Evolutionary conservation across 768 basidiomycete genomes (phyloP).

Genomic region (Polyporus arcularius): DNA sequence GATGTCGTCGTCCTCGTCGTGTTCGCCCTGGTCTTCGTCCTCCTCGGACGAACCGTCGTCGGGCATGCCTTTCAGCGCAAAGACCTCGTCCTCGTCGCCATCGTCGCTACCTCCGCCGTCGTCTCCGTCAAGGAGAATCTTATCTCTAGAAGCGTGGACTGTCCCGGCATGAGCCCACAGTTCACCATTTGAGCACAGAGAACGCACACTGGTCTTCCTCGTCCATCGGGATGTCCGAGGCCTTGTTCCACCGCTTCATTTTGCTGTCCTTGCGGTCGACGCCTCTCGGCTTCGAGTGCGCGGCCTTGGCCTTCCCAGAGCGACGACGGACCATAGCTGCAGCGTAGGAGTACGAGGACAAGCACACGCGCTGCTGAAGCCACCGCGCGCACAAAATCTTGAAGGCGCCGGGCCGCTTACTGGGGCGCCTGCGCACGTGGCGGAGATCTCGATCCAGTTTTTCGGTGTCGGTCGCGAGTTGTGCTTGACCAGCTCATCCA

Average conservation of each 20-base stretch:
- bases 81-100: constrained; percentile 80
- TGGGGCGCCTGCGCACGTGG: too few relatives aligned
- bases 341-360: background rate
- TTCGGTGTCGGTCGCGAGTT: too few relatives aligned
- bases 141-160: constrained; percentile 79
- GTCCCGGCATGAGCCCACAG: background rate
- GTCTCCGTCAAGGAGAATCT: constrained; percentile 73
- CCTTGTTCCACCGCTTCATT: constrained; percentile 67
- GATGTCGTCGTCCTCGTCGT: constrained; percentile 37
- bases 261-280: constrained; percentile 52
- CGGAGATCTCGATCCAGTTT: too few relatives aligned
- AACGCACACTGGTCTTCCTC: constrained; percentile 78
- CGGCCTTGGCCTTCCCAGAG: constrained; percentile 37
- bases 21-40: constrained; percentile 46
- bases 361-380: background rate
- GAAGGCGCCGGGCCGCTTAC: background rate
- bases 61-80: constrained; percentile 64
- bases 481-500: background rate
- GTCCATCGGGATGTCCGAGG: constrained; percentile 70
- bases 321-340: constrained; percentile 49
- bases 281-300: constrained; percentile 43
- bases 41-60: constrained; percentile 34
- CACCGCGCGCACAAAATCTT: background rate
- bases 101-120: constrained; percentile 49
- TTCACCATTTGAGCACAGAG: background rate